A percentile compares a stretch with the other conserved stretches of the same genome.
Evolutionary conservation across 352 stramenopile genomes (phyloP).

Genomic region (Aphanomyces stellatus): DNA sequence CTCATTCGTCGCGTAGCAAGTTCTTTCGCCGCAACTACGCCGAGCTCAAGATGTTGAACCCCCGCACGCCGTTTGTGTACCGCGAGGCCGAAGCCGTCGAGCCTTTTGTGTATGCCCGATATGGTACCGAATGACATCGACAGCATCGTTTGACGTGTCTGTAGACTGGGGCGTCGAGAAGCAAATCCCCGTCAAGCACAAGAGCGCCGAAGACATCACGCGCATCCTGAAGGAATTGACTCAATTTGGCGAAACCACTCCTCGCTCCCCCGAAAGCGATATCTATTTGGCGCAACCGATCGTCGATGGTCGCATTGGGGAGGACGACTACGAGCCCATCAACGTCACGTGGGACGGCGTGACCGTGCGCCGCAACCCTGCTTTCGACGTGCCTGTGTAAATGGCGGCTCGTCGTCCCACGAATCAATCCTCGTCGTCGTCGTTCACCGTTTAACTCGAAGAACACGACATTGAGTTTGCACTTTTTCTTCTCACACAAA

Average conservation of each 20-base stretch:
- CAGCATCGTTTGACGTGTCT: background rate
- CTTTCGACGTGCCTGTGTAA: slow-evolving; percentile 71
- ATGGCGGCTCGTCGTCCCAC: too few relatives aligned
- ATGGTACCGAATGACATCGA: slow-evolving; percentile 27
- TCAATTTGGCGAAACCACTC: slow-evolving; percentile 53
- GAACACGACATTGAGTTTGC: too few relatives aligned
- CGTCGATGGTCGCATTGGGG: slow-evolving; percentile 53
- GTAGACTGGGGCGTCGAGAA: slow-evolving; percentile 78
- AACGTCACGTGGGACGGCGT: slow-evolving; percentile 82
- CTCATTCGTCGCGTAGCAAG: slow-evolving; percentile 30
- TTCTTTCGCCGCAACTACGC: slow-evolving; percentile 84
- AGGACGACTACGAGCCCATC: slow-evolving; percentile 66
- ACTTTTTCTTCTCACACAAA: too few relatives aligned
- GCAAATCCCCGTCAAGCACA: slow-evolving; percentile 74
- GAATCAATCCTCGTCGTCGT: too few relatives aligned
- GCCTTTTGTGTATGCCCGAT: slow-evolving; percentile 82
- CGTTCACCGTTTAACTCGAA: too few relatives aligned
- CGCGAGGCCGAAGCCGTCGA: slow-evolving; percentile 80
- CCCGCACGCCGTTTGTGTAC: slow-evolving; percentile 74
- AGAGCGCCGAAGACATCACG: slow-evolving; percentile 77
- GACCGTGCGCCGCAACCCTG: slow-evolving; percentile 67
- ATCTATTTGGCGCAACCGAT: slow-evolving; percentile 60
- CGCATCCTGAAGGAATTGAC: slow-evolving; percentile 67
- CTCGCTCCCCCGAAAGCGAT: slow-evolving; percentile 83
- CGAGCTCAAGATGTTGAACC: slow-evolving; percentile 86